Base-by-base conservation (phyloP, 345 rosid genomes). In the Eucalyptus sideroxylon region DNA sequence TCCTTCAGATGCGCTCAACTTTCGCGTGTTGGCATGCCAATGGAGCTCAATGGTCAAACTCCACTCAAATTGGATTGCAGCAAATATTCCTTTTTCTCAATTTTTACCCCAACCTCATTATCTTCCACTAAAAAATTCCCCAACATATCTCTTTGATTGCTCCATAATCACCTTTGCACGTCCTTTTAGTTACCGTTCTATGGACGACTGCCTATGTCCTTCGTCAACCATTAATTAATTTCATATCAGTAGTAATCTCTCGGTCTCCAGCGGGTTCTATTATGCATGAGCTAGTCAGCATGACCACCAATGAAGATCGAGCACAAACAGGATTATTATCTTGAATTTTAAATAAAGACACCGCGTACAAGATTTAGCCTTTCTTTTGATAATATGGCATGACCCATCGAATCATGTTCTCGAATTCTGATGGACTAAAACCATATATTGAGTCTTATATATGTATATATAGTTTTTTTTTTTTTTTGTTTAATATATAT, bases 401-500 rank as follows among this genome's bases (percentile, higher is more conserved):
- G 72, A 17, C 5, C 72, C 72, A 62, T 62, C 37, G 37, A 62
- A 62, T 62, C 34, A 30, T 30, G 72, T 62, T 62, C 72, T 62
- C 9, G 72, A 62, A 62, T 62, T 30, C 16, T 60, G 31, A 60
- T 27, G 62, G 67, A 60, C 31, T 60, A 27, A 60, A 60, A 60
- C 8, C 67, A 11, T 60, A 27, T 60, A 27, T 60, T 60, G 67
- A 60, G 67, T 60, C 31, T n/a, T n/a, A n/a, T n/a, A n/a, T n/a
- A n/a, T n/a, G n/a, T n/a, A n/a, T n/a, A n/a, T n/a, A n/a, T n/a
- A n/a, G n/a, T n/a, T 59, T 26, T 11, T 0, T 11, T 59, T 5
- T 11, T 6, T 26, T 0, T 26, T 5, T 10, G 1, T 59, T 56
- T 23, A 0, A 23, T 23, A 23, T 0, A 24, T 50, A 14, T 50